phyloP scores from a whole-genome alignment of 75 land plant genomes.

The Azolla pinnata region DNA sequence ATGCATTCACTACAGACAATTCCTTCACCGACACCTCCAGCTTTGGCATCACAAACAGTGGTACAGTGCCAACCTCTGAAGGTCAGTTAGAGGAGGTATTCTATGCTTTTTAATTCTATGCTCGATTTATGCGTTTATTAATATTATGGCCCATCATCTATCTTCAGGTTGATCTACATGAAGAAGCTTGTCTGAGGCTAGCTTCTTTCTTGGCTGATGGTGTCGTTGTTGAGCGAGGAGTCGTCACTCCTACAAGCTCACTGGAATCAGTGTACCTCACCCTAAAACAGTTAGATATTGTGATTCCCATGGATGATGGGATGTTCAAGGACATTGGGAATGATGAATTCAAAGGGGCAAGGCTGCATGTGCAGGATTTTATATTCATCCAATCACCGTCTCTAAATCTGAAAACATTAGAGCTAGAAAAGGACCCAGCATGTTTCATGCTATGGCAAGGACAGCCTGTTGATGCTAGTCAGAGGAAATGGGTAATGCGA shows the following conservation, averaged over 20 bases:
- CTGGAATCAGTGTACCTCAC: conserved; percentile 52
- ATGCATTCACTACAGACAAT: conserved; percentile 65
- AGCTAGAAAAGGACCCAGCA: conserved; percentile 91
- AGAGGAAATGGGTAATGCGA: conserved; percentile 57
- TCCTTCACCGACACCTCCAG: conserved; percentile 84
- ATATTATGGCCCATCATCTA: too few species aligned
- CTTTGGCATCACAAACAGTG: conserved; percentile 79
- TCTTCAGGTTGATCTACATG: conserved; percentile 79
- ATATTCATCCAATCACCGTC: conserved; percentile 62
- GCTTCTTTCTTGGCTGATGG: conserved; percentile 93
- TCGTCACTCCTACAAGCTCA: conserved; percentile 68
- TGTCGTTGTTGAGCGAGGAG: conserved; percentile 67
- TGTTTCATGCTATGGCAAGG: conserved; percentile 86
- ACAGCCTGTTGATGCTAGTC: conserved; percentile 93
- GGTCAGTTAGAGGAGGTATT: conserved; percentile 39
- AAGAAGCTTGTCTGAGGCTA: conserved; percentile 82
- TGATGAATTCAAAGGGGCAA: conserved; percentile 70
- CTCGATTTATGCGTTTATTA: too few species aligned
- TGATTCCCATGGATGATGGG: conserved; percentile 46
- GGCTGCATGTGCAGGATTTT: conserved; percentile 74
- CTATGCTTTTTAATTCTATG: conserved; percentile 1
- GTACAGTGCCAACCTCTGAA: conserved; percentile 81
- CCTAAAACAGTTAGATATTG: conserved; percentile 76
- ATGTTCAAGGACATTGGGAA: conserved; percentile 3
- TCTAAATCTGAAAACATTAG: conserved; percentile 45